phyloP scores from a whole-genome alignment of 2,329 filamentous ascomycete species.

The Stagonosporopsis chrysanthemi region DNA sequence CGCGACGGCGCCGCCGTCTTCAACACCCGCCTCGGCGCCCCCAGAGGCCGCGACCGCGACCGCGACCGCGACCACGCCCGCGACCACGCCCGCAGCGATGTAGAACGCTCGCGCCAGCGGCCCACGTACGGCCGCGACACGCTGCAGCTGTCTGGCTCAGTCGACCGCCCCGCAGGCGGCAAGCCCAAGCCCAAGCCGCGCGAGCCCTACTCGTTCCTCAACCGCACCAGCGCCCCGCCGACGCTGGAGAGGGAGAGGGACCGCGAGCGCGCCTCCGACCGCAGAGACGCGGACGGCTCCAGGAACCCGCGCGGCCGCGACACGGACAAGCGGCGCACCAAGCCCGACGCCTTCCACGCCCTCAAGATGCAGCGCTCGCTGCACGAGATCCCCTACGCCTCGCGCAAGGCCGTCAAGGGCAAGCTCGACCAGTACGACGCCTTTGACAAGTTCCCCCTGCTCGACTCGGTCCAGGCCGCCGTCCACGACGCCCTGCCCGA shows the following conservation, averaged over 20 bases:
- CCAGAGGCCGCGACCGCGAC: background rate
- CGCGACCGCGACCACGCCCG: too few species aligned
- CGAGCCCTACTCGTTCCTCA: slow-evolving; percentile 46
- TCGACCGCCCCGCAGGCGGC: slow-evolving; percentile 30
- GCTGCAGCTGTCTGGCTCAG: slow-evolving; percentile 59
- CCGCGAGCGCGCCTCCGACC: slow-evolving; percentile 8
- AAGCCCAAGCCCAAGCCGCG: slow-evolving; percentile 29
- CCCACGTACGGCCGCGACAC: slow-evolving; percentile 33
- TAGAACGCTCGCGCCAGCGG: slow-evolving; percentile 16
- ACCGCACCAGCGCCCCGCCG: slow-evolving; percentile 35
- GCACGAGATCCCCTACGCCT: slow-evolving; percentile 77
- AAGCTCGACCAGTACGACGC: slow-evolving; percentile 71
- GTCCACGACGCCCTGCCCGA: slow-evolving; percentile 79
- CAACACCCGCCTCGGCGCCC: slow-evolving; percentile 12
- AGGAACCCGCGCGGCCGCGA: slow-evolving; percentile 23
- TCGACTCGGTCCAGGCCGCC: slow-evolving; percentile 74
- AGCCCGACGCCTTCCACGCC: slow-evolving; percentile 71
- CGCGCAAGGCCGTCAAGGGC: slow-evolving; percentile 67
- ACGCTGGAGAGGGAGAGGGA: slow-evolving; percentile 30
- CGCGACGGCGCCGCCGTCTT: background rate
- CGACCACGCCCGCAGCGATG: too few species aligned
- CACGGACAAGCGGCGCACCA: slow-evolving; percentile 40
- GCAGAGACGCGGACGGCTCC: slow-evolving; percentile 14
- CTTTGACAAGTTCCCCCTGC: slow-evolving; percentile 81
- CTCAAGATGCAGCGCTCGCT: slow-evolving; percentile 92